phyloP scores from a whole-genome alignment of 2,329 filamentous ascomycete species.

The Thermothelomyces thermophilus region DNA sequence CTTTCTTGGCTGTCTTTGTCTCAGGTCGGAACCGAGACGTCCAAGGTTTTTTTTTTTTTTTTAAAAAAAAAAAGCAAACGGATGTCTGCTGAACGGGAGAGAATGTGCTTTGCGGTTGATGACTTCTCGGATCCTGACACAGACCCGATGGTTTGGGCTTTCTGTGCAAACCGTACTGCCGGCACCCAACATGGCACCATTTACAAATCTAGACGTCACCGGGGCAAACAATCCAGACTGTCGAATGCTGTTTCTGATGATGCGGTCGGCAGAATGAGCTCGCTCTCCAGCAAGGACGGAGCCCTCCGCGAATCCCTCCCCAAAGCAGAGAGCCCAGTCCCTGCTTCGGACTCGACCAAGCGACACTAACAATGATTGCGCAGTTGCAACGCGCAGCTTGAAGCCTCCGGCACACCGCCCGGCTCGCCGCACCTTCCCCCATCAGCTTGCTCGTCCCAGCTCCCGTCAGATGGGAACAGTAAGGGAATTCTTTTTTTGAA shows the following conservation, averaged over 20 bases:
- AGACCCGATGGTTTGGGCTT: too few relatives aligned
- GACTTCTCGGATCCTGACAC: too few relatives aligned
- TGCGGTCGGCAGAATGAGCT: background rate
- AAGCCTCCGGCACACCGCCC: background rate
- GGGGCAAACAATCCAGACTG: background rate
- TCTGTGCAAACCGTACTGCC: too few relatives aligned
- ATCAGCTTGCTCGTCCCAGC: background rate
- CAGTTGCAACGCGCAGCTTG: background rate
- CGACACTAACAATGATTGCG: background rate
- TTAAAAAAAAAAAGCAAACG: too few relatives aligned
- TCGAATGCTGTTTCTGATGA: background rate
- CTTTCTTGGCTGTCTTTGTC: too few relatives aligned
- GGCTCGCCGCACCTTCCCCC: background rate
- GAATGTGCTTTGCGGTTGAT: too few relatives aligned
- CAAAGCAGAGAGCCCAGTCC: background rate
- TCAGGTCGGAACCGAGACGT: too few relatives aligned
- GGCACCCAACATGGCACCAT: too few relatives aligned
- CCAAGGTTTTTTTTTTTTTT: too few relatives aligned
- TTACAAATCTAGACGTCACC: too few relatives aligned
- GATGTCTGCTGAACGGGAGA: too few relatives aligned
- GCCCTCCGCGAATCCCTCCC: background rate
- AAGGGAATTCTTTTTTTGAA: background rate
- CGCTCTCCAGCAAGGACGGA: background rate
- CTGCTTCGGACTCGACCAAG: background rate
- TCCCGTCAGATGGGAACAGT: background rate